Base-by-base conservation (phyloP, 305 asterid genomes). In the Salvia sclarea region DNA sequence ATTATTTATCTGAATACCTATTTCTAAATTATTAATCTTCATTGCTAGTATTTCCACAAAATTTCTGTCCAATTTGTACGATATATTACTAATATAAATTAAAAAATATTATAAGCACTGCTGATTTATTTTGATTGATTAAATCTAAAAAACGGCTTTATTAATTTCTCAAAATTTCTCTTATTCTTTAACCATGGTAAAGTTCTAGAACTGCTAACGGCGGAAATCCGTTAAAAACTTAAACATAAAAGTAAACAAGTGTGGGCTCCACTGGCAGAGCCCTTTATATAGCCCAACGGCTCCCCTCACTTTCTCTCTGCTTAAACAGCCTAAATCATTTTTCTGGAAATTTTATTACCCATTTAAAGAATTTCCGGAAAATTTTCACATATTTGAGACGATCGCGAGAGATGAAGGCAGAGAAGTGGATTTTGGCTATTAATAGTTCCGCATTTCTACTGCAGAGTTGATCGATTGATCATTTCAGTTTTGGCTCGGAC, bases 161-260 rank as follows among this genome's bases (percentile, higher is more conserved):
- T 7, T 30, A 30, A 30, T 3, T 30, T 30, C 6, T 30, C 2
- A 30, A 30, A 30, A 30, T 30, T 30, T 3, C 4, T 0, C 6
- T 28, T 28, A 28, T 6, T 28, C 5, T 60, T 58, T 71, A 10
- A 37, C 49, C 22, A 30, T 6, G 2, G 70, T 38, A 73, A 70
- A 44, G 76, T 83, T 80, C 83, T 74, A 81, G 86, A 84, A 77
- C 22, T 17, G 25, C 49, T 55, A 61, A 64, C 72, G 75, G 76
- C 61, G 76, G 69, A 37, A 56, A 37, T 43, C 31, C 63, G 49
- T 75, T 66, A 48, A 31, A 41, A 6, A 55, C 45, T 71, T 8
- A 43, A 35, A 73, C 62, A 25, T 6, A 58, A 60, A 71, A 79
- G 69, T 13, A 21, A 60, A 33, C 8, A 8, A 57, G 0, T 5